Evolutionary conservation across 108 stramenopile species (phyloP), one percentile per base, ranked within the genome.

Genomic region (Pseudonitzschia multiseries): DNA sequence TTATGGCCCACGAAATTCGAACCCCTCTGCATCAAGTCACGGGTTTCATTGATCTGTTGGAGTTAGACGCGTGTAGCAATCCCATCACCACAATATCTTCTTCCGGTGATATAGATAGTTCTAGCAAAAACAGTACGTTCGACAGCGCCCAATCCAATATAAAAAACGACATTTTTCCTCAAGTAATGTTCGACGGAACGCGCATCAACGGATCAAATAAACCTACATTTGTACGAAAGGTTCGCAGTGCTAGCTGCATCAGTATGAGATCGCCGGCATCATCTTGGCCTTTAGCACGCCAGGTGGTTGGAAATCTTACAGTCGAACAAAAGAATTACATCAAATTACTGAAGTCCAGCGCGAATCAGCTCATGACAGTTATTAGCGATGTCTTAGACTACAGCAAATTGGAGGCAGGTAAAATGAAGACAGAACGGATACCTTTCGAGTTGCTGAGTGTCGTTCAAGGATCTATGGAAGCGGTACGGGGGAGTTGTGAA

Each of bases 11-110:
- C 54, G 84, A 85, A 69, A 81, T 83, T 32, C 63, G 81, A 43
- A 85, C 84, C 20, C 91, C 91, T 15, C 62, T 93, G 68, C 83
- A 89, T 76, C 87, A 85, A 67, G 81, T 93, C 28, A 72, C 81
- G 2, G 91, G 89, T 26, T 85, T 84, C 60, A 68, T 81, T 27
- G 87, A 89, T 51, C 85, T 86, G 17, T 54, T 86, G 10, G 75
- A 72, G 21, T 33, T 63, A 59, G 41, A 84, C 78, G 43, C 46
- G 8, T 67, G 43, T 27, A 29, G 43, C 44, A 67, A 67, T 22
- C 17, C 28, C 26, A 62, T 40, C 12, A 62, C 32, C 32, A 26
- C 54, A 26, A 24, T 4, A 24, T 22, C 54, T 26, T 56, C 54
- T 2, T 21, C 54, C 54, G 54, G 54, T 56, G 54, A 9, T 2